Percentiles rank a stretch among this genome's conserved stretches.
These are phyloP conservation scores for Phytophthora chlamydospora DNA, from an alignment of 352 stramenopile genomes.

Conservation along the genomic window DNA sequence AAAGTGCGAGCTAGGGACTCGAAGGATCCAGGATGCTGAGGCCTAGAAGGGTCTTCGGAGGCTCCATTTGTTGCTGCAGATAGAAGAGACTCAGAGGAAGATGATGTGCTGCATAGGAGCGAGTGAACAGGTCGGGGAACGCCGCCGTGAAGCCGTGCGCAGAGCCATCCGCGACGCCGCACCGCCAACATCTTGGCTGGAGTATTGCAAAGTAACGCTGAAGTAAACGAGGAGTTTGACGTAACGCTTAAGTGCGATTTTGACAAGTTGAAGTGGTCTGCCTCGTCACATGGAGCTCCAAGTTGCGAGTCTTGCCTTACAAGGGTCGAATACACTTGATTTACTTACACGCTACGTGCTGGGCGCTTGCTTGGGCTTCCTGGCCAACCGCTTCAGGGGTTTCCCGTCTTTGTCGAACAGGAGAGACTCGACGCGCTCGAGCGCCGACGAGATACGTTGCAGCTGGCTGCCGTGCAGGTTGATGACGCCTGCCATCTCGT, in stretches of 20 bases:
- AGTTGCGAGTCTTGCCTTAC: no score
- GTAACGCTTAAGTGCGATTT: no score
- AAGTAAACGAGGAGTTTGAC: background rate
- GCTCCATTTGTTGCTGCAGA: background rate
- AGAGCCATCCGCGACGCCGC: slow-evolving; percentile 11
- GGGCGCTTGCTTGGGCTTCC: background rate
- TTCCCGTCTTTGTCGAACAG: slow-evolving; percentile 42
- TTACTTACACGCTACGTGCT: slow-evolving; percentile 1
- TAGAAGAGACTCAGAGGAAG: slow-evolving; percentile 17
- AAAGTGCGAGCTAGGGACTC: slow-evolving; percentile 55
- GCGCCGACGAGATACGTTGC: slow-evolving; percentile 66
- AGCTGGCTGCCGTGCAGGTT: slow-evolving; percentile 68
- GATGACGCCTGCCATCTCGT: slow-evolving; percentile 75
- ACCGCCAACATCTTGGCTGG: slow-evolving; percentile 13
- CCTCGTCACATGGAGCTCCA: slow-evolving; percentile 14
- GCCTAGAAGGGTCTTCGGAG: background rate
- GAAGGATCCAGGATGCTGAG: slow-evolving; percentile 37
- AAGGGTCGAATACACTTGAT: slow-evolving; percentile 9
- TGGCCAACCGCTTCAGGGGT: slow-evolving; percentile 5
- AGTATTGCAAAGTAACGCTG: background rate
- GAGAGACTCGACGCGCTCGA: slow-evolving; percentile 73
- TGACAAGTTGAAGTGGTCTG: slow-evolving; percentile 10
- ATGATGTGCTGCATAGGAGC: background rate
- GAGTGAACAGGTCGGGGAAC: background rate
- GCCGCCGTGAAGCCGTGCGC: background rate